Percentiles rank a stretch among this genome's conserved stretches.
Evolutionary conservation across 1,284 basidiomycete species (phyloP).

Genomic region (Ustanciosporium gigantosporum): DNA sequence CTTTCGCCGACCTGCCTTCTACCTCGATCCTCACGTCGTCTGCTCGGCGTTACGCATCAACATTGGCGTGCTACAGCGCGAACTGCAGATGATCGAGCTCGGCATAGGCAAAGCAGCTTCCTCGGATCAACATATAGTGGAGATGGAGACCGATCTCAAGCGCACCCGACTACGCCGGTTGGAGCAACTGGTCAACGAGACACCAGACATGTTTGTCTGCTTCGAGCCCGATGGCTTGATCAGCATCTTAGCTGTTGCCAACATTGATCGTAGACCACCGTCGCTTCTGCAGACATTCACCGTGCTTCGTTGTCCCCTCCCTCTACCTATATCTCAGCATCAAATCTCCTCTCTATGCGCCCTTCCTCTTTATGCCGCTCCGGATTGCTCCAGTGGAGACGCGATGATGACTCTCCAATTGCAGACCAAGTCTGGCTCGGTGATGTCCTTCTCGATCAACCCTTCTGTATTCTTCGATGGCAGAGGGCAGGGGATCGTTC

Average conservation of each 20-base stretch:
- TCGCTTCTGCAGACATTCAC: conserved; percentile 40
- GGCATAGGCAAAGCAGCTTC: conserved; percentile 13
- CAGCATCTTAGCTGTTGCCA: conserved; percentile 41
- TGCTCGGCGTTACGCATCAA: conserved; percentile 29
- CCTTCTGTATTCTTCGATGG: conserved; percentile 47
- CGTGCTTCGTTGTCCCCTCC: conserved; percentile 28
- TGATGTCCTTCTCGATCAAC: conserved; percentile 20
- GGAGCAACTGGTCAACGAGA: conserved; percentile 42
- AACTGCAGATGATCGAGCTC: conserved; percentile 43
- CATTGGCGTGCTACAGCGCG: conserved; percentile 30
- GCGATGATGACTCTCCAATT: conserved; percentile 18
- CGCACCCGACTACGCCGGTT: conserved; percentile 31
- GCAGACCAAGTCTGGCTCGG: conserved; percentile 4
- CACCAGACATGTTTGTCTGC: conserved; percentile 44
- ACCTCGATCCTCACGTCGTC: conserved; percentile 26
- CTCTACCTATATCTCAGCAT: conserved; percentile 1
- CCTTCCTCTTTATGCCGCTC: conserved; percentile 8
- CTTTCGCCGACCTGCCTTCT: conserved; percentile 6
- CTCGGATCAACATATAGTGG: conserved; percentile 9
- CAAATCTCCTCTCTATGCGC: conserved; percentile 6
- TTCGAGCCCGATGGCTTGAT: conserved; percentile 19
- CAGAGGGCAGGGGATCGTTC: conserved; percentile 24
- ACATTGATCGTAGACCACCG: conserved; percentile 45
- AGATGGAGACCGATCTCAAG: conserved; percentile 31
- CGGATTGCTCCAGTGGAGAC: conserved; percentile 17